These are phyloP conservation scores for Aspergillus sergii DNA, from an alignment of 2,329 filamentous ascomycete genomes.

Conservation along the genomic window DNA sequence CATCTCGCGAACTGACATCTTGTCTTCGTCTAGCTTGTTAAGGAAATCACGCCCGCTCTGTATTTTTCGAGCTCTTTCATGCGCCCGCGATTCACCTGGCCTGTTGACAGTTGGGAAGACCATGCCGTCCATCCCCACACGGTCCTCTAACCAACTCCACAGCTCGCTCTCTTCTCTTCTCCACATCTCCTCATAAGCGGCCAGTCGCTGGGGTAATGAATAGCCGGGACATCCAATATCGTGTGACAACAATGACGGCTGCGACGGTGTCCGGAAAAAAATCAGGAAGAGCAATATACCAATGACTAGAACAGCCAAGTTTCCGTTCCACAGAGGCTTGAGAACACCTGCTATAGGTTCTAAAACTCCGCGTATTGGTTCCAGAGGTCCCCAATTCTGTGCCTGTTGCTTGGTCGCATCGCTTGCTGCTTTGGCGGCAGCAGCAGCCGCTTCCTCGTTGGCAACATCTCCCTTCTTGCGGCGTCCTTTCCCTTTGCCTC, in stretches of 20 bases:
- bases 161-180: constrained; percentile 81
- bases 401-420: constrained; percentile 42
- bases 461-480: constrained; percentile 59
- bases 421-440: constrained; percentile 48
- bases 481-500: constrained; percentile 59
- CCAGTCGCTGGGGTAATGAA: constrained; percentile 65
- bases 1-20: constrained; percentile 73
- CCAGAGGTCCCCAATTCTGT: constrained; percentile 76
- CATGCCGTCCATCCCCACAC: constrained; percentile 70
- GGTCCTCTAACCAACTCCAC: constrained; percentile 91
- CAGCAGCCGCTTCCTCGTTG: constrained; percentile 40
- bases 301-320: constrained; percentile 75
- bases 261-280: constrained; percentile 63
- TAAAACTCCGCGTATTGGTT: constrained; percentile 71
- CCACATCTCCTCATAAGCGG: constrained; percentile 94
- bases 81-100: constrained; percentile 42
- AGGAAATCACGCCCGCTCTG: constrained; percentile 53
- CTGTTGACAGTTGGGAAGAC: constrained; percentile 38
- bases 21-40: constrained; percentile 62
- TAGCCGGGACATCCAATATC: constrained; percentile 44
- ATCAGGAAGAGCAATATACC: constrained; percentile 72
- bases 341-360: constrained; percentile 72
- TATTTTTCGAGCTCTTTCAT: constrained; percentile 38
- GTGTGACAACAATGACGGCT: constrained; percentile 37
- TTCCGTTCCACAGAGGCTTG: constrained; percentile 71